phyloP scores from a whole-genome alignment of 768 basidiomycete species.

The Tricholoma matsutake region DNA sequence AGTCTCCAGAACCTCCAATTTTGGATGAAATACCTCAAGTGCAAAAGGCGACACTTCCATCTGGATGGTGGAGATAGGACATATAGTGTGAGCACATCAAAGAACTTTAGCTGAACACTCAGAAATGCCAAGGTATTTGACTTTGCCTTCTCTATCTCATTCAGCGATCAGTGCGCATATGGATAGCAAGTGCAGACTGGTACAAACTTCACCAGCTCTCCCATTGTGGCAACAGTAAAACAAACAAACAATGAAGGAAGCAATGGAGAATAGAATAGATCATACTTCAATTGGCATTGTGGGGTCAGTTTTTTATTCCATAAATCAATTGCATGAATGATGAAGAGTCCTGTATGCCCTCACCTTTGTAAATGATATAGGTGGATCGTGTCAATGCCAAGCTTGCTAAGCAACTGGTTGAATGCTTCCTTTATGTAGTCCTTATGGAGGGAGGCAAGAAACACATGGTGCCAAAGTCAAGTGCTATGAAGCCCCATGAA shows the following conservation, averaged over 20 bases:
- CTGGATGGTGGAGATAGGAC: slow-evolving; percentile 43
- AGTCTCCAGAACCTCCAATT: slow-evolving; percentile 35
- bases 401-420: slow-evolving; percentile 30
- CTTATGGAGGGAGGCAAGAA: no score
- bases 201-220: slow-evolving; percentile 34
- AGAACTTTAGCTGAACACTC: slow-evolving; percentile 44
- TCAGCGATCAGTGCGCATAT: background rate
- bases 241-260: no score
- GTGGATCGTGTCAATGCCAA: slow-evolving; percentile 35
- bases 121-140: slow-evolving; percentile 51
- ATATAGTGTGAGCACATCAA: slow-evolving; percentile 45
- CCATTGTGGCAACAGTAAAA: slow-evolving; percentile 31
- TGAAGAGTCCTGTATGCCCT: background rate
- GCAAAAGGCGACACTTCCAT: slow-evolving; percentile 43
- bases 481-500: no score
- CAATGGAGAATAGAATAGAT: no score
- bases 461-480: no score
- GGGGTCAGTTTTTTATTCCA: slow-evolving; percentile 14
- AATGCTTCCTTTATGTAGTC: slow-evolving; percentile 33
- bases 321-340: background rate
- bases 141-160: slow-evolving; percentile 32
- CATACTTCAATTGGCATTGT: slow-evolving; percentile 27
- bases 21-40: slow-evolving; percentile 40
- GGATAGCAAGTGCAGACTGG: slow-evolving; percentile 15
- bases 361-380: slow-evolving; percentile 39